These are phyloP conservation scores for Fusarium mundagurra DNA, from an alignment of 2,329 filamentous ascomycete genomes.

Conservation along the genomic window DNA sequence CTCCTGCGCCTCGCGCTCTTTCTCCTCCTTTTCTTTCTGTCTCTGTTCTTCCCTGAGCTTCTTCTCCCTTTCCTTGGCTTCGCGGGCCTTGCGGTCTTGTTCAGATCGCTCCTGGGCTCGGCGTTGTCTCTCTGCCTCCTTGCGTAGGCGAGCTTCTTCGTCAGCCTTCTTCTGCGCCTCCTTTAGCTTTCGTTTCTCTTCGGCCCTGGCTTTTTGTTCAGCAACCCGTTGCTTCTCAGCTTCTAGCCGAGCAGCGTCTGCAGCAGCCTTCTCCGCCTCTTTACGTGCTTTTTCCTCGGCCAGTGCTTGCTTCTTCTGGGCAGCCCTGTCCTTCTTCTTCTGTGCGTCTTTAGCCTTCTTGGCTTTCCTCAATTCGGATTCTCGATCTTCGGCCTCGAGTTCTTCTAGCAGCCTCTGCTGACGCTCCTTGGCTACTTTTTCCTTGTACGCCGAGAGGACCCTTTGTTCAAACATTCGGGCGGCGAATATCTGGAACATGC, in stretches of 20 bases:
- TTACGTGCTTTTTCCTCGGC: constrained; percentile 91
- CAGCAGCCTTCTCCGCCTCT: constrained; percentile 88
- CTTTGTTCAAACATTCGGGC: constrained; percentile 99
- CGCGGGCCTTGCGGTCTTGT: constrained; percentile 79
- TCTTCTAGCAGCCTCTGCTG: constrained; percentile 92
- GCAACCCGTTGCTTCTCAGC: constrained; percentile 82
- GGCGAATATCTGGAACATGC: constrained; percentile 99
- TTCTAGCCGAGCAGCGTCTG: constrained; percentile 80
- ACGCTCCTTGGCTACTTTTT: constrained; percentile 94
- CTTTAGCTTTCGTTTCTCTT: constrained; percentile 91
- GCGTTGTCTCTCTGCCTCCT: constrained; percentile 85
- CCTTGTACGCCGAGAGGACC: constrained; percentile 95
- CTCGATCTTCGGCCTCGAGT: constrained; percentile 83
- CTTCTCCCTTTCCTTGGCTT: constrained; percentile 75
- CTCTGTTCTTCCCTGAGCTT: constrained; percentile 85
- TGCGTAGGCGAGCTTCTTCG: constrained; percentile 86
- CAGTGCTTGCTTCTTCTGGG: constrained; percentile 84
- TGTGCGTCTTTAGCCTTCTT: constrained; percentile 95
- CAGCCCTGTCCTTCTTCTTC: constrained; percentile 94
- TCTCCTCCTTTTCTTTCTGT: constrained; percentile 79
- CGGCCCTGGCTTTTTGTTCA: constrained; percentile 82
- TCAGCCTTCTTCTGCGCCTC: constrained; percentile 90
- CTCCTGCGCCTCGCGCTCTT: constrained; percentile 74
- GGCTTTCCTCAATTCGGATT: constrained; percentile 81
- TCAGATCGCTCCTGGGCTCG: constrained; percentile 86